Evolutionary conservation across 2,329 filamentous ascomycete species (phyloP).

Genomic region (Xylariaceae sp.): DNA sequence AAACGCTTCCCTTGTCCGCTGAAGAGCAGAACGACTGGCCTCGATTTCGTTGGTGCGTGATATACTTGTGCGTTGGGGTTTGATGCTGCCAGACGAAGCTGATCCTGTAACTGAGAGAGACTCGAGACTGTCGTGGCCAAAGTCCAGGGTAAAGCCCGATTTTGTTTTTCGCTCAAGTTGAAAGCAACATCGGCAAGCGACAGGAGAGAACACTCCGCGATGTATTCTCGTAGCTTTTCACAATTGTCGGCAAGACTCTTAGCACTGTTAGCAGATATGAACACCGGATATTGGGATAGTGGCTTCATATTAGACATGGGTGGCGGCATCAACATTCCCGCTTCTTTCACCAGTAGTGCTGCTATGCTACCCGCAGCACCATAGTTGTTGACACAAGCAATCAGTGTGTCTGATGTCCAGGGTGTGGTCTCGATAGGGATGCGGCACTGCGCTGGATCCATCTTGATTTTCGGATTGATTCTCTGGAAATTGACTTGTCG

Average conservation of each 20-base stretch:
- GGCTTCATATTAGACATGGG: neutral
- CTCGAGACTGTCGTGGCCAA: constrained; percentile 32
- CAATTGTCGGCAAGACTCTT: neutral
- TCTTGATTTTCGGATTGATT: neutral
- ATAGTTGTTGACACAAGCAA: constrained; percentile 34
- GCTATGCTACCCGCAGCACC: constrained; percentile 35
- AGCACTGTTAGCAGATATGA: neutral
- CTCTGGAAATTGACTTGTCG: neutral
- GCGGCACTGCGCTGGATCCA: neutral
- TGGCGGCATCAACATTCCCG: neutral
- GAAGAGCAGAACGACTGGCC: constrained; percentile 35
- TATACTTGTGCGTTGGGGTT: neutral
- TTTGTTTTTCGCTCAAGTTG: neutral
- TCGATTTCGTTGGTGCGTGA: neutral
- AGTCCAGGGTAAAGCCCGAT: constrained; percentile 28
- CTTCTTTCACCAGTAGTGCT: constrained; percentile 27
- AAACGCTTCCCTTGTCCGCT: constrained; percentile 31
- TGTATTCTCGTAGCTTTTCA: neutral
- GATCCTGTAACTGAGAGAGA: constrained; percentile 10
- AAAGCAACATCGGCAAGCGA: neutral
- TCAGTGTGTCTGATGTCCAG: constrained; percentile 23
- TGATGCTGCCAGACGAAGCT: neutral
- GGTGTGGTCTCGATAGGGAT: constrained; percentile 2
- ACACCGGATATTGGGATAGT: neutral
- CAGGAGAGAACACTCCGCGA: neutral